phyloP scores from a whole-genome alignment of 345 rosid genomes.

The Hypericum perforatum region DNA sequence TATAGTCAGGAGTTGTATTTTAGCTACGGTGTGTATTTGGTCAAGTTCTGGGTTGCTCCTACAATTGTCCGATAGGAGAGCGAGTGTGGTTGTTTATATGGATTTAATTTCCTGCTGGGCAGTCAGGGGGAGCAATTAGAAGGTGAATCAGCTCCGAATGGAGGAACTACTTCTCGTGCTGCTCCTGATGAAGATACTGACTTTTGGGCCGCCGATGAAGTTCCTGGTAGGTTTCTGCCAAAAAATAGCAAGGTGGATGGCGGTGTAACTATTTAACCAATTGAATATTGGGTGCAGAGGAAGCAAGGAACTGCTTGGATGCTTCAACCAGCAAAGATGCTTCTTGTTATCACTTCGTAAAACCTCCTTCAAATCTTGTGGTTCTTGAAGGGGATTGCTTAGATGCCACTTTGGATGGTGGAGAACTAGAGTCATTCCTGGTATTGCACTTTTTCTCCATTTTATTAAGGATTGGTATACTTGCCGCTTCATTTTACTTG shows the following conservation, averaged over 20 bases:
- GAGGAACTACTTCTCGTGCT: constrained; percentile 27
- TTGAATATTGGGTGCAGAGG: constrained; percentile 39
- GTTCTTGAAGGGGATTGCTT: constrained; percentile 94
- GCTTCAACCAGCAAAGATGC: constrained; percentile 42
- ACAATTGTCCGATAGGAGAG: too few species aligned
- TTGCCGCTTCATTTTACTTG: constrained; percentile 8
- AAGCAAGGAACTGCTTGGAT: constrained; percentile 65
- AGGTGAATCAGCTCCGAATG: constrained; percentile 29
- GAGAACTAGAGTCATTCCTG: constrained; percentile 91
- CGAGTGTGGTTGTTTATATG: not conserved
- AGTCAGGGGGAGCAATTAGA: constrained; percentile 61
- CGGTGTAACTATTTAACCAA: constrained; percentile 6
- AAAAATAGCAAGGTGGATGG: not conserved
- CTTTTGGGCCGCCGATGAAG: constrained; percentile 69
- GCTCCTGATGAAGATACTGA: constrained; percentile 49
- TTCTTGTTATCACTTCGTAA: constrained; percentile 51
- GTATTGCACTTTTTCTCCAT: constrained; percentile 31
- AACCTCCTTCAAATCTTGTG: constrained; percentile 87
- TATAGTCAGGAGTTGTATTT: too few species aligned
- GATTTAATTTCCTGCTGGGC: constrained; percentile 4
- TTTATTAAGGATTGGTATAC: constrained; percentile 9
- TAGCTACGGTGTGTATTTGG: too few species aligned
- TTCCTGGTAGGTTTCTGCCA: constrained; percentile 45
- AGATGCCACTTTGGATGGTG: constrained; percentile 61
- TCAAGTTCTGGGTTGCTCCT: too few species aligned